A percentile compares a stretch with the other conserved stretches of the same genome.
Evolutionary conservation across 345 rosid genomes (phyloP).

Genomic region (Citrus glauca): DNA sequence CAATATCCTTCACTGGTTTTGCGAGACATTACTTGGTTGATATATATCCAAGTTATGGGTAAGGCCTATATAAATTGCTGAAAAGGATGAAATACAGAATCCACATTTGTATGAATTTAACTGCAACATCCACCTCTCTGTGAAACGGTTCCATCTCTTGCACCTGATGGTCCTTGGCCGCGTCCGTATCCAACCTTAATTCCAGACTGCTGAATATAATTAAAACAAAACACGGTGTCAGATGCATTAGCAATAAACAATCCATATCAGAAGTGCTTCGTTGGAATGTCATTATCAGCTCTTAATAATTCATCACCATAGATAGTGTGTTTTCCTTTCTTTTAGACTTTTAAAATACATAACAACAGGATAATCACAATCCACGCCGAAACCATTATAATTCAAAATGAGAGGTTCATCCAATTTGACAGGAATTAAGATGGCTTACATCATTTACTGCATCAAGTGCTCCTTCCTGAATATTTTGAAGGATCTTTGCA

Average conservation of each 20-base stretch:
- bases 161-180: constrained; percentile 61
- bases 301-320: not conserved
- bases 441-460: constrained; percentile 74
- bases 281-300: not conserved
- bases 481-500: constrained; percentile 84
- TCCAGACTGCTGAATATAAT: constrained; percentile 58
- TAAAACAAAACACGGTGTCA: not conserved
- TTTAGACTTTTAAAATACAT: no score
- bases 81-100: constrained; percentile 13
- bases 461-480: constrained; percentile 84
- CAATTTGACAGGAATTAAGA: not conserved
- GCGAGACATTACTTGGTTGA: not conserved
- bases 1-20: constrained; percentile 7
- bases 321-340: not conserved
- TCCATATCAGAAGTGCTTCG: not conserved
- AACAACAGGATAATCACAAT: not conserved
- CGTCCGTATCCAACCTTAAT: constrained; percentile 89
- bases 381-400: not conserved
- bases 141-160: constrained; percentile 71
- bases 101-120: constrained; percentile 11
- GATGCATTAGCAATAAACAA: not conserved
- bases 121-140: constrained; percentile 84
- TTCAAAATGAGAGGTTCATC: not conserved
- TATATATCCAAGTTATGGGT: constrained; percentile 14
- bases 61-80: constrained; percentile 14